Conservation (phyloP, 768 basidiomycete species). For the Termitomyces sp. region DNA sequence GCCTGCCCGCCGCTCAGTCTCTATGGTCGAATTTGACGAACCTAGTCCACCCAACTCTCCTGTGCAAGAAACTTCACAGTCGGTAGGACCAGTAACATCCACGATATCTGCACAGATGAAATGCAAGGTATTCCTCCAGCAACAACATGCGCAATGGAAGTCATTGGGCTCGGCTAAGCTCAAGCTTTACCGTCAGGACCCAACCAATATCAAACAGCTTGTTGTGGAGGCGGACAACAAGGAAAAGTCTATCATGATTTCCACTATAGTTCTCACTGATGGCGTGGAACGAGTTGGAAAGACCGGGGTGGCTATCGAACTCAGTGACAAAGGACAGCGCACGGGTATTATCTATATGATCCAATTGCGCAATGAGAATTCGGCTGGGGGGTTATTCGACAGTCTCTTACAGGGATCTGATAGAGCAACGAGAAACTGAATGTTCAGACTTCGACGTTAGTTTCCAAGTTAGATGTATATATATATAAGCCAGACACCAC, state of each 20-base stretch:
- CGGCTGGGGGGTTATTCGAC: constrained; percentile 81
- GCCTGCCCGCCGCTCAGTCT: constrained; percentile 42
- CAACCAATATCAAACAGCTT: constrained; percentile 91
- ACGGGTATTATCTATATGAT: constrained; percentile 98
- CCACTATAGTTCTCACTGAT: constrained; percentile 92
- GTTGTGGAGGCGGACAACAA: constrained; percentile 86
- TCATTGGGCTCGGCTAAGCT: constrained; percentile 83
- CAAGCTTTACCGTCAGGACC: constrained; percentile 79
- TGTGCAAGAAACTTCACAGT: constrained; percentile 42
- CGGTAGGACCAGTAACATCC: constrained; percentile 68
- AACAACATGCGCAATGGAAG: constrained; percentile 98
- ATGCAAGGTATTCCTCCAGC: constrained; percentile 96
- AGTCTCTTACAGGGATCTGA: constrained; percentile 85
- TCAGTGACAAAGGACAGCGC: constrained; percentile 86
- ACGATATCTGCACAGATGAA: constrained; percentile 88
- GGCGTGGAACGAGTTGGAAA: constrained; percentile 99
- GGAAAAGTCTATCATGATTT: constrained; percentile 76
- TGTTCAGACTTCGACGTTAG: background rate
- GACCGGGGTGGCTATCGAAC: constrained; percentile 94
- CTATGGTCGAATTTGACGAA: constrained; percentile 51
- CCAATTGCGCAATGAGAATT: constrained; percentile 84
- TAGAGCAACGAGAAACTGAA: constrained; percentile 27
- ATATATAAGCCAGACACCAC: constrained; percentile 2
- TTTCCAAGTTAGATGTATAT: constrained; percentile 10
- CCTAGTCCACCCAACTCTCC: constrained; percentile 87